Evolutionary conservation across 768 basidiomycete genomes (phyloP).

Genomic region (Boletus vermiculosoides): DNA sequence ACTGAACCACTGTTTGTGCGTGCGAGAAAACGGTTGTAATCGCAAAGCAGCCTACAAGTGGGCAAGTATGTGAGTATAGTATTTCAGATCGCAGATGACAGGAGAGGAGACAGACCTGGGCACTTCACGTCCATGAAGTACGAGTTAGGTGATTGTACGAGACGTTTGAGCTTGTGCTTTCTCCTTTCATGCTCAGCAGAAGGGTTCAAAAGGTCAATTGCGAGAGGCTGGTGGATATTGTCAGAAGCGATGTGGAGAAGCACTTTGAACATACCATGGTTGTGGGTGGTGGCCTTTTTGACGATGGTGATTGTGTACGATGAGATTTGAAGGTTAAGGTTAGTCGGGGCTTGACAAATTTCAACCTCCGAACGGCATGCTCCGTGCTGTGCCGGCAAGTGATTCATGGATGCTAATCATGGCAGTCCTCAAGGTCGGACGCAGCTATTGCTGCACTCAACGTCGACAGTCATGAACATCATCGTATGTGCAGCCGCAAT

Average conservation of each 20-base stretch:
- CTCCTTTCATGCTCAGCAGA: constrained; percentile 80
- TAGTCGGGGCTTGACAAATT: constrained; percentile 18
- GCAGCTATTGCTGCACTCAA: constrained; percentile 15
- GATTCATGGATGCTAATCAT: not conserved
- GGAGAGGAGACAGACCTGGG: constrained; percentile 61
- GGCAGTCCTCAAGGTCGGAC: not conserved
- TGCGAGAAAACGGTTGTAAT: constrained; percentile 99
- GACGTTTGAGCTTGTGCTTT: constrained; percentile 98
- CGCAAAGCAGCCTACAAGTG: constrained; percentile 79
- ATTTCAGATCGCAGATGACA: not conserved
- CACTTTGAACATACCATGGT: constrained; percentile 17
- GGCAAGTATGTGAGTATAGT: not conserved
- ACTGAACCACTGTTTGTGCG: constrained; percentile 96
- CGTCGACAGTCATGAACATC: constrained; percentile 63
- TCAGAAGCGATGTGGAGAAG: constrained; percentile 3
- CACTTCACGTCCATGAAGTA: constrained; percentile 99
- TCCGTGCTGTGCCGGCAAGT: constrained; percentile 2
- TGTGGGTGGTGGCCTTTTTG: constrained; percentile 10
- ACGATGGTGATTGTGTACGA: constrained; percentile 26
- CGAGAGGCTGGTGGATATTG: constrained; percentile 72
- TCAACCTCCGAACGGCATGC: constrained; percentile 17
- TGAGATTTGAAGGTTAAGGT: constrained; percentile 25
- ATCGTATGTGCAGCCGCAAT: constrained; percentile 44
- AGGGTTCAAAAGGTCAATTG: constrained; percentile 97
- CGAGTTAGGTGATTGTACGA: constrained; percentile 97